Evolutionary conservation across 768 basidiomycete genomes (phyloP).

Genomic region (Agrocybe pediades): DNA sequence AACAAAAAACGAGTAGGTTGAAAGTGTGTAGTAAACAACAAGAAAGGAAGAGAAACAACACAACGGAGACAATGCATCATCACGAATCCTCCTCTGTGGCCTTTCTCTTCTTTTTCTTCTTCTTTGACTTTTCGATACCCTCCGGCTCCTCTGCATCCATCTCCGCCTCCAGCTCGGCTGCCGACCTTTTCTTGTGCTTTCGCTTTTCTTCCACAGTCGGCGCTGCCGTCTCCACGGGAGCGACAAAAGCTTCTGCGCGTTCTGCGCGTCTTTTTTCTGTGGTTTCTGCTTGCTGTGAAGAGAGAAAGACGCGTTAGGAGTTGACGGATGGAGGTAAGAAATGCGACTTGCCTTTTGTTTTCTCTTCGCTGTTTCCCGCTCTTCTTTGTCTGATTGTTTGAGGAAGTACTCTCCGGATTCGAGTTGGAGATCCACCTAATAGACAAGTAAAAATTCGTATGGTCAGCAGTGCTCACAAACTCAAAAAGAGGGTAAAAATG

Average conservation of each 20-base stretch:
- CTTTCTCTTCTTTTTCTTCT: slow-evolving; percentile 31
- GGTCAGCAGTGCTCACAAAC: not conserved
- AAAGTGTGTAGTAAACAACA: too few species aligned
- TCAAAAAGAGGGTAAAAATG: not conserved
- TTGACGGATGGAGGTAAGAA: not conserved
- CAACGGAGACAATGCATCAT: too few species aligned
- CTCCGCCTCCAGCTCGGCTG: slow-evolving; percentile 39
- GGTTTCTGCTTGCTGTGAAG: slow-evolving; percentile 75
- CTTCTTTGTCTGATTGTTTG: slow-evolving; percentile 85
- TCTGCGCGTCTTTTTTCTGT: slow-evolving; percentile 72
- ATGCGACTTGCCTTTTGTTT: slow-evolving; percentile 66
- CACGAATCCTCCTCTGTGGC: slow-evolving; percentile 3
- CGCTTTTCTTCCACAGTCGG: slow-evolving; percentile 80
- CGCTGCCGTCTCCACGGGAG: slow-evolving; percentile 77
- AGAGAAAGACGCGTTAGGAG: not conserved
- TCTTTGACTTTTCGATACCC: slow-evolving; percentile 32
- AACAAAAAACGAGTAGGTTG: too few species aligned
- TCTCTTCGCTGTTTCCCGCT: slow-evolving; percentile 66
- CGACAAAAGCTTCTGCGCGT: slow-evolving; percentile 86
- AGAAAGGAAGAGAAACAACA: too few species aligned
- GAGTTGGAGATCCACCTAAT: slow-evolving; percentile 86
- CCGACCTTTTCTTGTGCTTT: slow-evolving; percentile 47
- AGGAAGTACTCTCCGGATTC: slow-evolving; percentile 99
- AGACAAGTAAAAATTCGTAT: not conserved
- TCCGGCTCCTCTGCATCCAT: slow-evolving; percentile 32